phyloP scores from a whole-genome alignment of 2,329 filamentous ascomycete genomes.

The Fusarium lyarnte region DNA sequence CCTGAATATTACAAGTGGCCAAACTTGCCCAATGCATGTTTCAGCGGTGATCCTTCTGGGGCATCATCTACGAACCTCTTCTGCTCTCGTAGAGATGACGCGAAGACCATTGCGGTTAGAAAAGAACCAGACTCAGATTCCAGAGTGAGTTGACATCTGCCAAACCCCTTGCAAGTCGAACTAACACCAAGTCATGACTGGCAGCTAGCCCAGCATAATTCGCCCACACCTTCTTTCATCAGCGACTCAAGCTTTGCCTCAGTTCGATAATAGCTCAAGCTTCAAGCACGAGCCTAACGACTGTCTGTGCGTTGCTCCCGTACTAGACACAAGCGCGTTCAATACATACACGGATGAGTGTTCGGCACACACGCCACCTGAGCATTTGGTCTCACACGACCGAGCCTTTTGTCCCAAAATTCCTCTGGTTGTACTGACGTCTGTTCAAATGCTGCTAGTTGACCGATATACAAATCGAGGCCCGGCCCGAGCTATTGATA shows the following conservation, averaged over 20 bases:
- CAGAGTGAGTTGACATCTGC: constrained; percentile 21
- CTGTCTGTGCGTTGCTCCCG: constrained; percentile 38
- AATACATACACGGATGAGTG: constrained; percentile 16
- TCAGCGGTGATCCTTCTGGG: neutral
- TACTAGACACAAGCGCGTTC: constrained; percentile 15
- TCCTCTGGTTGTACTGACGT: constrained; percentile 4
- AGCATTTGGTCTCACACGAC: constrained; percentile 20
- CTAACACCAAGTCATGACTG: constrained; percentile 26
- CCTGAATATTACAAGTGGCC: neutral
- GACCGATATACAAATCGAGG: constrained; percentile 34
- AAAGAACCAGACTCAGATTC: constrained; percentile 9
- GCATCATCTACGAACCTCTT: constrained; percentile 8
- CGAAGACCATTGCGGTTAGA: constrained; percentile 5
- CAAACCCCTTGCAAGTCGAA: constrained; percentile 29
- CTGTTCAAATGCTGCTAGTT: constrained; percentile 13
- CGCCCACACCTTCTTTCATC: constrained; percentile 28
- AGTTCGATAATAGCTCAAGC: constrained; percentile 34
- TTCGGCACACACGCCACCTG: constrained; percentile 22
- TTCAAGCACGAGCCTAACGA: constrained; percentile 35
- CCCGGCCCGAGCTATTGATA: constrained; percentile 38
- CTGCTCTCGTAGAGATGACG: neutral
- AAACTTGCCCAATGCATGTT: neutral
- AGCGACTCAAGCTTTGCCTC: constrained; percentile 33
- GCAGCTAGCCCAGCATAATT: constrained; percentile 17
- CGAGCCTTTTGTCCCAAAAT: constrained; percentile 22